These are phyloP conservation scores for Botrytis porri DNA, from an alignment of 2,329 filamentous ascomycete species.

Conservation along the genomic window DNA sequence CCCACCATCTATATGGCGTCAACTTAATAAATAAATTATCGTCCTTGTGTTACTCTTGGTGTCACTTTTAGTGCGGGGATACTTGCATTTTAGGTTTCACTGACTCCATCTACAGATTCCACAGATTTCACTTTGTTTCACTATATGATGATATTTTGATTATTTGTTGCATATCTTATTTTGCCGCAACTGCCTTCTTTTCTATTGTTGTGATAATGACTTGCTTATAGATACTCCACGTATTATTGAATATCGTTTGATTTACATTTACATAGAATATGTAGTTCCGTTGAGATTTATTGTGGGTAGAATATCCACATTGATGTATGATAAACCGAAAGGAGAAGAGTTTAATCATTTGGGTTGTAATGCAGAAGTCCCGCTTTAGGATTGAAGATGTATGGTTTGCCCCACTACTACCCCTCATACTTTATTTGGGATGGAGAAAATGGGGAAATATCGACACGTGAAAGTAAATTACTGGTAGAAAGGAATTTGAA, in stretches of 20 bases:
- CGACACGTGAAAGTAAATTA: conserved; percentile 2
- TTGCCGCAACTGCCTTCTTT: not conserved
- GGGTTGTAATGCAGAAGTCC: not conserved
- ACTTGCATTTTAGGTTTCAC: not conserved
- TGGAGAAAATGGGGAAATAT: not conserved
- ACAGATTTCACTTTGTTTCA: not conserved
- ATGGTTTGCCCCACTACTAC: conserved; percentile 5
- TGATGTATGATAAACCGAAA: not conserved
- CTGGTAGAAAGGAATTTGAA: not conserved
- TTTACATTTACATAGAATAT: not conserved
- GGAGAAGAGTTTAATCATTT: not conserved
- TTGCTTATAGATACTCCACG: not conserved
- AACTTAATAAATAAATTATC: not conserved
- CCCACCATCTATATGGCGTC: not conserved
- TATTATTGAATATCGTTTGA: not conserved
- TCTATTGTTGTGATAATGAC: not conserved
- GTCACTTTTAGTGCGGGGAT: not conserved
- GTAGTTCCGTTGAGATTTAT: not conserved
- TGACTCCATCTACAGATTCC: not conserved
- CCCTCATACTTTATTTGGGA: not conserved
- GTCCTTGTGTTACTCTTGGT: not conserved
- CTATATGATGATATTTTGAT: not conserved
- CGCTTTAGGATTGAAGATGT: conserved; percentile 3
- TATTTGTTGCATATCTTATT: conserved; percentile 11
- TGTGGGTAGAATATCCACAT: not conserved